Base-by-base conservation (phyloP, 352 stramenopile species). In the Globisporangium canariense region DNA sequence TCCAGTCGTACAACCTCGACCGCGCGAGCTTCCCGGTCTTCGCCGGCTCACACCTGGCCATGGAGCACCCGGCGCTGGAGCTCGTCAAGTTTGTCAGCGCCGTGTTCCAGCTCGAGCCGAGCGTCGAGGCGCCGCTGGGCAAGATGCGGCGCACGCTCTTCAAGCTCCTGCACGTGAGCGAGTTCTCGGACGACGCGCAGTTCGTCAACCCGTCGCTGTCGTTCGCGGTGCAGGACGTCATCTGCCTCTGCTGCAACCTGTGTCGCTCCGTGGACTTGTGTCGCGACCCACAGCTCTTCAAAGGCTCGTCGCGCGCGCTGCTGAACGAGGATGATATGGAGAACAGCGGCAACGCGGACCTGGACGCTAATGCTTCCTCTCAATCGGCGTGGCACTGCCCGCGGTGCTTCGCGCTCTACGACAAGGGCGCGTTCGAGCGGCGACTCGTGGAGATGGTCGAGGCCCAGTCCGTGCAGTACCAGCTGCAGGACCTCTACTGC, bases 201-300 rank as follows among this genome's bases (percentile, higher is more conserved):
- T 99, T 98, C 78, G 75, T 79, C 14, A 98, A 99, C 74, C 97
- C 96, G 53, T 98, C 91, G 57, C 78, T 97, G 43, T 94, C 83
- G 20, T 98, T 99, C 65, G 86, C 98, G 9, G 76, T 99, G n/a
- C 88, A 89, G 13, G 97, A 99, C 73, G 89, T 99, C 18, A 98
- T 99, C 68, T 99, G 98, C 68, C 73, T 86, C 13, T 93, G 92
- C 70, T 99, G 97, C 77, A 97, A 98, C 57, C 79, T 98, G 60
- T 98, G 91, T 61, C 79, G 89, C 25, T 93, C 99, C 45, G 77
- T 99, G n/a, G 97, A 99, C 75, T 71, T 99, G 13, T 99, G 96
- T 73, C 89, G 94, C 25, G 92, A 98, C 69, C 85, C 88, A 40
- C 86, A 94, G 54, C 71, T 97, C 8, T 94, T 98, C 55, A 88